A percentile compares a stretch with the other conserved stretches of the same genome.
These are phyloP conservation scores for Thozetella sp. DNA, from an alignment of 495 filamentous ascomycete species.

Conservation along the genomic window DNA sequence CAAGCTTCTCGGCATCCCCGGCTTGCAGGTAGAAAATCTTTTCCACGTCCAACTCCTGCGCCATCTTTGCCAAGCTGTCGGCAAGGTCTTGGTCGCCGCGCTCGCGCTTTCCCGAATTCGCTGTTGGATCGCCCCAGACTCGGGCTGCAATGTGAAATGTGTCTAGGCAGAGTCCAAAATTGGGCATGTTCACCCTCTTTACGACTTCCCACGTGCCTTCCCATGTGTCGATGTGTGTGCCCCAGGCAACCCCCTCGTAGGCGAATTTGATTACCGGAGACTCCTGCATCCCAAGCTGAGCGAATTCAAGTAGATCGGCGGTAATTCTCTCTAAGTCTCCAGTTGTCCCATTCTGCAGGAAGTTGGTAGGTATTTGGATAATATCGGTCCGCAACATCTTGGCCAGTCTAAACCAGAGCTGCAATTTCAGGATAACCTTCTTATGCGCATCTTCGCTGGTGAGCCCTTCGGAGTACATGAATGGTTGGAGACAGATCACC, in stretches of 20 bases:
- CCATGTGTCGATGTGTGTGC: constrained; percentile 71
- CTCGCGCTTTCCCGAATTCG: constrained; percentile 48
- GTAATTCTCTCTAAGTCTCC: constrained; percentile 61
- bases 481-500: constrained; percentile 77
- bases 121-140: constrained; percentile 71
- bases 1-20: constrained; percentile 71
- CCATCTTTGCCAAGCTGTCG: constrained; percentile 58
- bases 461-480: constrained; percentile 78
- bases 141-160: constrained; percentile 80
- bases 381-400: constrained; percentile 65
- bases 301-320: constrained; percentile 62
- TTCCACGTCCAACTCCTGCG: constrained; percentile 55
- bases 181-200: constrained; percentile 62
- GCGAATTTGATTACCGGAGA: constrained; percentile 66
- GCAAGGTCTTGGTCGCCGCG: constrained; percentile 61
- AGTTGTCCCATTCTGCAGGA: constrained; percentile 60
- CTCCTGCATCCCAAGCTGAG: constrained; percentile 60
- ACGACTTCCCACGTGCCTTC: constrained; percentile 74
- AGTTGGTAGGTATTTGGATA: constrained; percentile 75
- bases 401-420: constrained; percentile 71
- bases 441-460: constrained; percentile 61
- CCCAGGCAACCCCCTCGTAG: constrained; percentile 78
- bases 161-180: constrained; percentile 83
- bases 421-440: constrained; percentile 60
- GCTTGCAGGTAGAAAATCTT: constrained; percentile 84